Evolutionary conservation across 139 green algal genomes (phyloP), one percentile per base, ranked within the genome.

Genomic region (Coelastrella sp.): DNA sequence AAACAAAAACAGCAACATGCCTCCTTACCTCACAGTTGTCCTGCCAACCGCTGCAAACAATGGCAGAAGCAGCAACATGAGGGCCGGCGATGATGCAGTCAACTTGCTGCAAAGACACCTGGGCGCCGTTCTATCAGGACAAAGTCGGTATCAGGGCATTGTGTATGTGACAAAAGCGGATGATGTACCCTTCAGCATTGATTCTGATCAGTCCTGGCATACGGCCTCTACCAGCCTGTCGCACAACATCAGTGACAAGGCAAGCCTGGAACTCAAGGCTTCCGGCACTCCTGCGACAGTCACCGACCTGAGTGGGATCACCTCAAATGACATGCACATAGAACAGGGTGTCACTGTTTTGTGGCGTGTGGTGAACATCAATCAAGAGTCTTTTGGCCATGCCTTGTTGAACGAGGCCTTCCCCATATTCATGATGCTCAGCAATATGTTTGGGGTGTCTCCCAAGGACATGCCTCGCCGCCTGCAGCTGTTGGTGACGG

Each of bases 391-490:
- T 25, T 76, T 76, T 37, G 67, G 67, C 4, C 67, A 76, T 57
- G 67, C 67, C n/a, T 8, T 76, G 67, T 17, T 76, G 19, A 76
- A 76, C 38, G 67, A 76, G 38, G 67, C 38, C 4, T 76, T 35
- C 4, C 38, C 67, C 8, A 27, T 57, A 23, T 57, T 76, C 38
- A 13, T 76, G 17, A 38, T 57, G 0, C 38, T 57, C 1, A 32
- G n/a, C 21, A 76, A 76, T 21, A 38, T 40, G 38, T 76, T 57
- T 69, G 62, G 62, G 17, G 30, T 41, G 17, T 27, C 8, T 4
- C 30, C 62, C 7, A 11, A 21, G 15, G 37, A 57, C 19, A 4
- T 76, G 43, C 67, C 38, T 19, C 35, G 35, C 2, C 21, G 35
- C 2, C 67, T 76, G 6, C 67, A 76, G 67, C 38, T 76, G 67